These are phyloP conservation scores for Peribolospora kevripleyi DNA, from an alignment of 768 basidiomycete species.

Conservation along the genomic window DNA sequence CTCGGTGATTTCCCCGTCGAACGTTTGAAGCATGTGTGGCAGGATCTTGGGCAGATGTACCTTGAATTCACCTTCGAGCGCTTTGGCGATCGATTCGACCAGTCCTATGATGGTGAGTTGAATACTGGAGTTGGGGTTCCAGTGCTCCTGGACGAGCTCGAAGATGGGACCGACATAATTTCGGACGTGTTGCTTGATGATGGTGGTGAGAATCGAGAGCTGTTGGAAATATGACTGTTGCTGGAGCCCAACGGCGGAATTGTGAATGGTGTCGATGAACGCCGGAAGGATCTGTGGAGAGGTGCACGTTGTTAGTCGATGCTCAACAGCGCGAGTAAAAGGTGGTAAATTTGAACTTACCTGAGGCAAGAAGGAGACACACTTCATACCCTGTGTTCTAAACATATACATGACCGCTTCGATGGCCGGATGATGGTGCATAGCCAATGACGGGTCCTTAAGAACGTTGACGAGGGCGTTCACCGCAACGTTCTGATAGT, in stretches of 20 bases:
- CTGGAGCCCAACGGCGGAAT: constrained; percentile 43
- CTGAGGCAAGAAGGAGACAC: constrained; percentile 82
- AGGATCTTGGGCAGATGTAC: constrained; percentile 78
- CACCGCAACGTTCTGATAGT: constrained; percentile 90
- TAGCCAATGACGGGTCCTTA: constrained; percentile 64
- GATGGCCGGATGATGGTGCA: constrained; percentile 75
- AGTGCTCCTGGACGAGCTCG: constrained; percentile 61
- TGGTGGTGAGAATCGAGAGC: constrained; percentile 76
- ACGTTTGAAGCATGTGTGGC: constrained; percentile 68
- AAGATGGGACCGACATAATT: constrained; percentile 74
- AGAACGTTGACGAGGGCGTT: constrained; percentile 62
- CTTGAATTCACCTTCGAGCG: constrained; percentile 89
- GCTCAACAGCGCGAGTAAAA: neutral
- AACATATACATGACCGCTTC: constrained; percentile 98
- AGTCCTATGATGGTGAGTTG: constrained; percentile 80
- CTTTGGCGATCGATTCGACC: constrained; percentile 75
- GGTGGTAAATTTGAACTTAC: constrained; percentile 21
- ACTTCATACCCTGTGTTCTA: constrained; percentile 90
- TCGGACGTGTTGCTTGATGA: constrained; percentile 91
- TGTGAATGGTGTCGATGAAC: constrained; percentile 65
- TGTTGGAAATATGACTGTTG: constrained; percentile 91
- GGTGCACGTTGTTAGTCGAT: neutral
- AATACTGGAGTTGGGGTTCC: constrained; percentile 41
- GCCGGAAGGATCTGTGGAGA: constrained; percentile 53
- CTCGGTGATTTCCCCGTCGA: constrained; percentile 66